Conservation (phyloP, 352 stramenopile genomes). For the Pythium aphanidermatum region DNA sequence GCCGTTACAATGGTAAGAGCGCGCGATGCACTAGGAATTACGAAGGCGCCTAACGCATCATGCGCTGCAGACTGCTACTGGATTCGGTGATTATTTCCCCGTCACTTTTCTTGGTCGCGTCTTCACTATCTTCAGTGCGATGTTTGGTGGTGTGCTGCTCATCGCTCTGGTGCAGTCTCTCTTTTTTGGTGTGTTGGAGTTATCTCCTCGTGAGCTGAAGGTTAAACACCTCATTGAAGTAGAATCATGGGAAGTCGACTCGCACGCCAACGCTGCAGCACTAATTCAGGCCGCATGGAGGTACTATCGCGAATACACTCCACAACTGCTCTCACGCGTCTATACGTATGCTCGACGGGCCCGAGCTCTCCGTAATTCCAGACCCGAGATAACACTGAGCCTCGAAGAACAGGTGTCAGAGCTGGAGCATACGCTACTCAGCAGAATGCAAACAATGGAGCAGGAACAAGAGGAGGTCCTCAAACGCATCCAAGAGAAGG, state of each 20-base stretch:
- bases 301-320: conserved; percentile 1
- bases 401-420: conserved; percentile 45
- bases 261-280: conserved; percentile 28
- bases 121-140: conserved; percentile 53
- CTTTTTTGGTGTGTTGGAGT: conserved; percentile 70
- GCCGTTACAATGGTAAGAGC: conserved; percentile 68
- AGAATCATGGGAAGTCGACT: conserved; percentile 46
- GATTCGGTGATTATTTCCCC: conserved; percentile 66
- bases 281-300: conserved; percentile 47
- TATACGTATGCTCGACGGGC: conserved; percentile 24
- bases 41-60: too few relatives aligned
- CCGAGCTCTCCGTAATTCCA: conserved; percentile 23
- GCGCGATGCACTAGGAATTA: too few relatives aligned
- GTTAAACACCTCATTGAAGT: conserved; percentile 67
- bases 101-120: conserved; percentile 57
- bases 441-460: conserved; percentile 31
- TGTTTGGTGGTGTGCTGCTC: conserved; percentile 65
- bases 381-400: conserved; percentile 26
- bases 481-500: conserved; percentile 38
- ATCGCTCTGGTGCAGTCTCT: conserved; percentile 69
- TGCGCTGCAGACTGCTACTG: conserved; percentile 57
- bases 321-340: conserved; percentile 13
- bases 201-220: conserved; percentile 50
- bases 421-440: conserved; percentile 29
- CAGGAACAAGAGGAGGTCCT: conserved; percentile 29